These are phyloP conservation scores for Parachaetomium inaequale DNA, from an alignment of 495 filamentous ascomycete species.

Conservation along the genomic window DNA sequence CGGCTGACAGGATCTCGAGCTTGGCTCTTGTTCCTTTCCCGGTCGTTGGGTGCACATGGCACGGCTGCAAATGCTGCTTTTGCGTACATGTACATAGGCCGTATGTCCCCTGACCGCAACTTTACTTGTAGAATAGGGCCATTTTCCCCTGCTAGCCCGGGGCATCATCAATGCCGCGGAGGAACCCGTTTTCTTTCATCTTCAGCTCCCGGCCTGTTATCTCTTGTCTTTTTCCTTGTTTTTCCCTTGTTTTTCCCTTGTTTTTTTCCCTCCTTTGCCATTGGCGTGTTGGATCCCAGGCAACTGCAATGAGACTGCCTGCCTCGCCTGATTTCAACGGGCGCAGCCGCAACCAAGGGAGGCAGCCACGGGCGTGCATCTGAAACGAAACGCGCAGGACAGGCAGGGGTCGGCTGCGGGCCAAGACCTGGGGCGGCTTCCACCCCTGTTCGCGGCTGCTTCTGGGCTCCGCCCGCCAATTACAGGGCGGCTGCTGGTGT, in stretches of 20 bases:
- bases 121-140: background rate
- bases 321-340: background rate
- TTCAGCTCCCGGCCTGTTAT: no score
- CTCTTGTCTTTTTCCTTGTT: no score
- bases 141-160: background rate
- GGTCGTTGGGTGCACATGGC: background rate
- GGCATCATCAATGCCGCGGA: background rate
- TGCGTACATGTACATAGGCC: background rate
- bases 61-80: background rate
- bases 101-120: background rate
- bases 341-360: background rate
- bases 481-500: background rate
- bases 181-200: background rate
- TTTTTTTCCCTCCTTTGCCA: background rate
- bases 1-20: background rate
- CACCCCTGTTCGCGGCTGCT: background rate
- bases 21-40: background rate
- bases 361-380: conserved; percentile 3
- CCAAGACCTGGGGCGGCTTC: conserved; percentile 10
- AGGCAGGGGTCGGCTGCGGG: conserved; percentile 3
- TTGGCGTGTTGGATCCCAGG: background rate
- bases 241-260: no score
- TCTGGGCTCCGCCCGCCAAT: background rate
- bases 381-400: conserved; percentile 15
- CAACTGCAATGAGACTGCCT: background rate